Evolutionary conservation across 169 alveolate genomes (phyloP), one percentile per base, ranked within the genome.

Genomic region (Plasmodium malariae): DNA sequence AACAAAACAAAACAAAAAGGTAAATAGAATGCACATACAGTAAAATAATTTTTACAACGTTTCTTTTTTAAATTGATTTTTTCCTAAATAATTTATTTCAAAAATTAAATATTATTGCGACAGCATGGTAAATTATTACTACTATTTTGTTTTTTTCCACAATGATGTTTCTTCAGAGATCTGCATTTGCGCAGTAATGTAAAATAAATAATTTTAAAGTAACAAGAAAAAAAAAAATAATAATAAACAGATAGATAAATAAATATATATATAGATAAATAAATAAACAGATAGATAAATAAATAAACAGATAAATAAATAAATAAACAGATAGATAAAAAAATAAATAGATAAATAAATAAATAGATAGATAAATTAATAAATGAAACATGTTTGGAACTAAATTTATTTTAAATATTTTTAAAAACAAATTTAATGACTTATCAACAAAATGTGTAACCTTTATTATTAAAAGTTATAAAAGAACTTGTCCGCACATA

Each of bases 401-500:
- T 4, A 70, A 70, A 1, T 70, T 86, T 48, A 70, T 86, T 48
- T 86, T 68, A 17, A 86, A 70, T 17, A 28, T 86, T 86, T 69
- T 68, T 71, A 70, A 69, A 32, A 86, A 86, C 5, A 86, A 34
- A 59, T 86, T 86, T 86, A 86, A 70, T 32, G 59, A 65, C 30
- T 26, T 70, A 59, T 86, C 92, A 40, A 86, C 32, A 59, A 86
- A 32, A 71, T 86, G 86, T 63, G 54, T 86, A 32, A 60, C 21
- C 24, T 86, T 57, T 69, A 24, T 86, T 9, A 65, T 86, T 28
- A 86, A 70, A 72, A 86, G 87, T 65, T 86, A 86, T 73, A 86
- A 70, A 70, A 69, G 92, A 62, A 70, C 92, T 30, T 86, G 92
- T 4, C 92, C 92, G 40, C 92, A 86, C 63, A 86, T 86, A 40